Evolutionary conservation across 108 stramenopile genomes (phyloP).

Genomic region (Mediolabrus comicus): DNA sequence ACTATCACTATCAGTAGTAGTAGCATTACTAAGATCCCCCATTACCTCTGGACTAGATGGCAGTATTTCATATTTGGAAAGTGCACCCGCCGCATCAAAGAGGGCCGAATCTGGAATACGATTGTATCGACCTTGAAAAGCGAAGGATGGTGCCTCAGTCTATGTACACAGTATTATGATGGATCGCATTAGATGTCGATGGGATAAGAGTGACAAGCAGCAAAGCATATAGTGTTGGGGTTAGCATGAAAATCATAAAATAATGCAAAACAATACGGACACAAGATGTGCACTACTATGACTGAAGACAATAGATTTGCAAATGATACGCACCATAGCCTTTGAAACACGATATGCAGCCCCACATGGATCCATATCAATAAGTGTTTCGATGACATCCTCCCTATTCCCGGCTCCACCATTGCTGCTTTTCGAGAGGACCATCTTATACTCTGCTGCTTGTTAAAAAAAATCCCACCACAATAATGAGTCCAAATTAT

Average conservation of each 20-base stretch:
- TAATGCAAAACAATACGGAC: not conserved
- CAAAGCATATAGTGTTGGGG: not conserved
- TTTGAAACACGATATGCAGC: constrained; percentile 64
- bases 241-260: not conserved
- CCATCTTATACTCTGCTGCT: no score
- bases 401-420: constrained; percentile 43
- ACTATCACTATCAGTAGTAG: not conserved
- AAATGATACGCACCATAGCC: constrained; percentile 64
- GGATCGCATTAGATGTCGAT: not conserved
- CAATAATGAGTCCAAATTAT: no score
- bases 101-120: constrained; percentile 62
- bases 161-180: constrained; percentile 8
- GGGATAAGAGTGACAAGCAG: not conserved
- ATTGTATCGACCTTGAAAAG: constrained; percentile 54
- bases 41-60: constrained; percentile 31
- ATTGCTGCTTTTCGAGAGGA: not conserved
- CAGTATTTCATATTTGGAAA: constrained; percentile 59
- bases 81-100: constrained; percentile 60
- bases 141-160: constrained; percentile 63
- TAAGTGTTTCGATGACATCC: constrained; percentile 74
- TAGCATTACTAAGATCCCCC: constrained; percentile 9
- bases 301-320: not conserved
- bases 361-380: constrained; percentile 78
- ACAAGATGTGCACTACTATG: not conserved
- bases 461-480: no score